Base-by-base conservation (phyloP, 345 rosid species). In the Citropsis articulata region DNA sequence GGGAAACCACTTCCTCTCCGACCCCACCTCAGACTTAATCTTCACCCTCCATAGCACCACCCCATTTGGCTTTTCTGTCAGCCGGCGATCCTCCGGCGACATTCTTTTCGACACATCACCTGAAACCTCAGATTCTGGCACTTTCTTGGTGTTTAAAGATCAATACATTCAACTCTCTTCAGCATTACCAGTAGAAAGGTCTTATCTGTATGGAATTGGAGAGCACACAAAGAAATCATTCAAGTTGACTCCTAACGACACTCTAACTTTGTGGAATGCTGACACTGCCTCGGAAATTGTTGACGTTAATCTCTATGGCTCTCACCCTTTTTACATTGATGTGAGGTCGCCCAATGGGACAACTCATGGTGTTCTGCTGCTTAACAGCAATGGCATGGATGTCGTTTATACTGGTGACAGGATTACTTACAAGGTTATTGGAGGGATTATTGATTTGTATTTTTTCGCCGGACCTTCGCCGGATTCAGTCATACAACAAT, bases 301-400 rank as follows among this genome's bases (percentile, higher is more conserved):
- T 5, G 72, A 69, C 25, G n/a, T 69, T 42, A 69, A 69, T 42
- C 57, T 69, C 57, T 69, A 69, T 42, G 72, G 72, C 22, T 69
- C 72, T 69, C 72, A 69, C 3, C 72, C 72, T 24, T 45, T 69
- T 25, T 42, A 69, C n/a, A 45, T 69, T 42, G 72, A 69, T 25
- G 72, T 69, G 22, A 69, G 72, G 27, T 42, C 57, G 10, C 72
- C 72, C 1, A 6, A 45, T 14, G 72, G 72, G 13, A 69, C 57
- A 42, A 69, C 72, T 45, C 72, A 69, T 42, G 72, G 72, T 24
- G 72, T 69, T 42, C 27, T 69, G 22, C 72, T 69, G n/a, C 33
- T 69, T 25, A 69, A 69, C 13, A 69, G 72, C 19, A 69, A 69
- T 69, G 72, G 72, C 57, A 69, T 69, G 72, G 72, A 69, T 42